phyloP scores from a whole-genome alignment of 176 grass and related monocot genomes.

The Eleusine indica region DNA sequence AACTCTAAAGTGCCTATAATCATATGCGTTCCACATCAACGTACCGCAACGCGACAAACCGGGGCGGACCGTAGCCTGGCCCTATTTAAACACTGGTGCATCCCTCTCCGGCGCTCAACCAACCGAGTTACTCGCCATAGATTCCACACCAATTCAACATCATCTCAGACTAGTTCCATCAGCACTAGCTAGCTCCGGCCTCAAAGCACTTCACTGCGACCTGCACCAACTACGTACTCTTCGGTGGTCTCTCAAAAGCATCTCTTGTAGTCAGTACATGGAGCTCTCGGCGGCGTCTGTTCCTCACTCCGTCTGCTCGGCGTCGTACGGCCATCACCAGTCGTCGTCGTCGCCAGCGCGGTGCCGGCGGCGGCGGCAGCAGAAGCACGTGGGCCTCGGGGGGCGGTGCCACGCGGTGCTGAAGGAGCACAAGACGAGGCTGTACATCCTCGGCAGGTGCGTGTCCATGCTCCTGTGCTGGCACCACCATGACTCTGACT shows the following conservation, averaged over 20 bases:
- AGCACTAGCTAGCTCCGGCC: background rate
- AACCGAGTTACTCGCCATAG: background rate
- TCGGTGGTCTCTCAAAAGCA: too few species aligned
- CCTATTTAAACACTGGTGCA: conserved; percentile 42
- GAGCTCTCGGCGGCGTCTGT: conserved; percentile 42
- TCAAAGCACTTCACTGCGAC: background rate
- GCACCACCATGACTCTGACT: conserved; percentile 68
- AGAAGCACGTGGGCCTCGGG: conserved; percentile 20
- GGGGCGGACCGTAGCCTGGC: background rate
- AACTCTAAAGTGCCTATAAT: background rate
- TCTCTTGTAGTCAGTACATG: background rate
- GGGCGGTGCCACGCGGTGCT: conserved; percentile 64
- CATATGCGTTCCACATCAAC: background rate
- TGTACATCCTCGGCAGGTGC: conserved; percentile 85
- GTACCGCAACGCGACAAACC: background rate
- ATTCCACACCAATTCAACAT: background rate
- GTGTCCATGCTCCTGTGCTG: conserved; percentile 87
- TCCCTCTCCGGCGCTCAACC: background rate
- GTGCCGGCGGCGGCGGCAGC: background rate
- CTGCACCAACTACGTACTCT: background rate
- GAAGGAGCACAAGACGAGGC: conserved; percentile 86
- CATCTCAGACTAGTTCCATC: background rate
- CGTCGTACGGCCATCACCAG: background rate
- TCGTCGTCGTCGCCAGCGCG: background rate
- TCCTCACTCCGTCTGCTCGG: conserved; percentile 35